Evolutionary conservation across 208 protist genomes (phyloP), one percentile per base, ranked within the genome.

Genomic region (Trypanosoma theileri): DNA sequence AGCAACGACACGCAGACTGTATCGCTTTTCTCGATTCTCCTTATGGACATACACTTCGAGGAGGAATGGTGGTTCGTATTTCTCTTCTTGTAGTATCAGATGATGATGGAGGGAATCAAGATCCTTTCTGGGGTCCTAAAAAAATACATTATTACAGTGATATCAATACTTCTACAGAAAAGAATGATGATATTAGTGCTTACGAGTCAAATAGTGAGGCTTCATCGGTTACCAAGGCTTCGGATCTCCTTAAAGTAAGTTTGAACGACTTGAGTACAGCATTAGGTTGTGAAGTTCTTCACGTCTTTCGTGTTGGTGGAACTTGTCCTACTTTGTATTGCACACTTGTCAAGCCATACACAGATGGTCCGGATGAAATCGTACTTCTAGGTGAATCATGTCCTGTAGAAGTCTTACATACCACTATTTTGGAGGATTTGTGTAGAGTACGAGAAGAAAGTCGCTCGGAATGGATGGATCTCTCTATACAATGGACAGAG

Each of bases 1-100:
- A 90, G 24, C 93, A 97, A 58, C 65, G 66, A 6, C 94, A 97
- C 66, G 64, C 95, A 41, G 86, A 94, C 4, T 57, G 59, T 51
- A 63, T 95, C 22, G 73, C 79, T 31, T 89, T 95, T 55, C 83
- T 97, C 12, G 58, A 58, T 24, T 71, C 66, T 4, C 66, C 66
- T 6, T 64, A 65, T 54, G 66, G 48, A 4, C 66, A 71, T 44
- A 65, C 58, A 35, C 8, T 64, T 31, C 53, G 66, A 17, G 66
- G 66, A 45, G 66, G 45, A 45, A 51, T 65, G 58, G 66, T 71
- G 9, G 21, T 71, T 3, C 56, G 59, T 7, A 57, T 71, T 41
- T 58, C 58, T 10, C 22, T 53, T 16, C 21, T 68, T 45, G 14
- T 19, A 58, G 13, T 10, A 31, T 13, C 21, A 31, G 12, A 28